Percentiles rank a stretch among this genome's conserved stretches.
phyloP scores from a whole-genome alignment of 2,329 filamentous ascomycete genomes.

The Exophiala calicioides region DNA sequence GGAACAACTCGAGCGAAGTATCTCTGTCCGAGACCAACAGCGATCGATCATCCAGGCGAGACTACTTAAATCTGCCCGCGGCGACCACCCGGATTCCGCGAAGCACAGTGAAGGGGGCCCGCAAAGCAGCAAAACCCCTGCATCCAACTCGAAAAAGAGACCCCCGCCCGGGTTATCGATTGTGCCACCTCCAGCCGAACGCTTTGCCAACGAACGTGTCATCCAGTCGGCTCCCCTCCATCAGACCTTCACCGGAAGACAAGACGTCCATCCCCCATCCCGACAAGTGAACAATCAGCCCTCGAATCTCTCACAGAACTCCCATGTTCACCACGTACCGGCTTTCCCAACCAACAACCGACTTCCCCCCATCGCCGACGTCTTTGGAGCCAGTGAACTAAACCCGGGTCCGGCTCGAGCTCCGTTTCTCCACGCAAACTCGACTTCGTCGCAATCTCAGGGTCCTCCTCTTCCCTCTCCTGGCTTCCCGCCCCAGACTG shows the following conservation, averaged over 20 bases:
- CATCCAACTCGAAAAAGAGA: constrained; percentile 64
- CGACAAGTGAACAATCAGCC: constrained; percentile 79
- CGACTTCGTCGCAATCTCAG: constrained; percentile 49
- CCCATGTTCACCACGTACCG: constrained; percentile 87
- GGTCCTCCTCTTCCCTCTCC: constrained; percentile 70
- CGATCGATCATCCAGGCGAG: constrained; percentile 91
- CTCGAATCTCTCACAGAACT: constrained; percentile 77
- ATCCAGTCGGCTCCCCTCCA: constrained; percentile 95
- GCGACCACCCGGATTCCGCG: constrained; percentile 63
- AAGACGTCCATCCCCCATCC: constrained; percentile 73
- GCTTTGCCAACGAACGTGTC: constrained; percentile 90
- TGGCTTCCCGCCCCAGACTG: constrained; percentile 60
- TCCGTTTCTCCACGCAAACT: constrained; percentile 64
- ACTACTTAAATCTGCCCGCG: constrained; percentile 82
- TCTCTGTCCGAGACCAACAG: constrained; percentile 91
- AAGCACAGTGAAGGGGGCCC: constrained; percentile 56
- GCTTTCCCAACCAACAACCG: constrained; percentile 88
- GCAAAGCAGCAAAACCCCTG: constrained; percentile 64
- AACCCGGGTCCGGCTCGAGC: constrained; percentile 62
- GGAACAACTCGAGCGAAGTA: constrained; percentile 89
- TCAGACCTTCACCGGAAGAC: constrained; percentile 90
- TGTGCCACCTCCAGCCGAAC: constrained; percentile 86
- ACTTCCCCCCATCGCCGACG: constrained; percentile 89
- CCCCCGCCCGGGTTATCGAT: constrained; percentile 90
- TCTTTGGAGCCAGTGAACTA: constrained; percentile 78